Base-by-base conservation (phyloP, 2,329 filamentous ascomycete species). In the Diplodia scrobiculata region DNA sequence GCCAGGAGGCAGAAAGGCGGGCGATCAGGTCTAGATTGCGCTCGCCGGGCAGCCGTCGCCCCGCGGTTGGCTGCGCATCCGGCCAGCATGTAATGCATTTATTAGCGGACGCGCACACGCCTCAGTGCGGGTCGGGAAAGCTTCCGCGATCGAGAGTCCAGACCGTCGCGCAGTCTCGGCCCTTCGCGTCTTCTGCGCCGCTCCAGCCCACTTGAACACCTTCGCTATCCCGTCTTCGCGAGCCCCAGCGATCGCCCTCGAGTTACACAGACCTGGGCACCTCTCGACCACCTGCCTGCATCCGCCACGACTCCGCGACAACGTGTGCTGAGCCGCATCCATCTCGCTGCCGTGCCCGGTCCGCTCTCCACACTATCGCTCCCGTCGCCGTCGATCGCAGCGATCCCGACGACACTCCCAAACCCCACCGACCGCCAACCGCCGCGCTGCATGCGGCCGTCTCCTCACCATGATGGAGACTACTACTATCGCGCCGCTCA, bases 61-160 rank as follows among this genome's bases (percentile, higher is more conserved):
- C 55, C 55, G 55, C 55, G 55, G 55, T 60, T 60, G 55, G 55
- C 55, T 48, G 54, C 38, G 21, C 53, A 27, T 25, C 36, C 53
- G 53, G 53, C 53, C 51, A 54, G 27, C 52, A 54, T 54, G 34
- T 58, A 58, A 45, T 58, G 54, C 54, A 47, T 58, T 58, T 58
- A 58, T 58, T 58, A 58, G 36, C 54, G 54, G 54, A 58, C 55
- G 41, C 55, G 41, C 41, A 41, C 38, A 45, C 47, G 38, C 38
- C 38, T 53, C 53, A 27, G 54, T 34, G 36, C 54, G 54, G 36
- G 36, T 47, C 55, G 55, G 55, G 41, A 60, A 60, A 60, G 55
- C 55, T 60, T 25, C 55, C 55, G 55, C 41, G 53, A 32, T 34
- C 51, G 29, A 34, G 32, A 34, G 53, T 55, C 53, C 34, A 41